Evolutionary conservation across 176 grass and related monocot species (phyloP).

Genomic region (Echinochloa phyllopogon): DNA sequence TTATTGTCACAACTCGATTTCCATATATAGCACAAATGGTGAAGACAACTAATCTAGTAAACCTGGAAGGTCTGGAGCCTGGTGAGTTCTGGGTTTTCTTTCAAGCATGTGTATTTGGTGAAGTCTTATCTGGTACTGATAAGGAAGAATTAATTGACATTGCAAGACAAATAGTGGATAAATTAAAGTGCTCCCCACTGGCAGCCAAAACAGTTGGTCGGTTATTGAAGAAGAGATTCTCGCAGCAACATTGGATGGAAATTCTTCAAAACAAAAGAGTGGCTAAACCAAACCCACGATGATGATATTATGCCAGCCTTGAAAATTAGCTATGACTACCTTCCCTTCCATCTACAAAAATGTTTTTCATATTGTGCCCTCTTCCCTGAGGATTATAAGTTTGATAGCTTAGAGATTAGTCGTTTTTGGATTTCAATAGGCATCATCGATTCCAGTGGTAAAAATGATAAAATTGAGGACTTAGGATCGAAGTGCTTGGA

Average conservation of each 20-base stretch:
- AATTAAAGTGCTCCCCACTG: slow-evolving; percentile 21
- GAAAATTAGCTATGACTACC: slow-evolving; percentile 41
- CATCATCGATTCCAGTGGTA: background rate
- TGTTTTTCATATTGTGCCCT: slow-evolving; percentile 26
- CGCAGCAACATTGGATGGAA: background rate
- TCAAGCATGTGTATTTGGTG: slow-evolving; percentile 19
- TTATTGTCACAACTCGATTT: slow-evolving; percentile 38
- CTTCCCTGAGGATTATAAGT: slow-evolving; percentile 29
- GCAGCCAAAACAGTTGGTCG: slow-evolving; percentile 26
- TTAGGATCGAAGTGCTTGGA: background rate
- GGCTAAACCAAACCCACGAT: background rate
- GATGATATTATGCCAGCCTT: slow-evolving; percentile 23
- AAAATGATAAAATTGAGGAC: background rate
- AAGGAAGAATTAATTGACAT: background rate
- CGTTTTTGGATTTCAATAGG: slow-evolving; percentile 9
- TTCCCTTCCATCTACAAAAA: slow-evolving; percentile 32
- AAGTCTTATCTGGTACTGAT: background rate
- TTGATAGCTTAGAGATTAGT: background rate
- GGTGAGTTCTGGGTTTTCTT: slow-evolving; percentile 25
- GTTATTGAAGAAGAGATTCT: background rate
- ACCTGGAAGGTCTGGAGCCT: slow-evolving; percentile 22
- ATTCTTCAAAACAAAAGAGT: slow-evolving; percentile 21
- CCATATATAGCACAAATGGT: background rate
- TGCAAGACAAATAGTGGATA: background rate
- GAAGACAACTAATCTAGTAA: background rate